Evolutionary conservation across 371 early-diverging fungal species (phyloP).

Genomic region (Syncephalastrum racemosum): DNA sequence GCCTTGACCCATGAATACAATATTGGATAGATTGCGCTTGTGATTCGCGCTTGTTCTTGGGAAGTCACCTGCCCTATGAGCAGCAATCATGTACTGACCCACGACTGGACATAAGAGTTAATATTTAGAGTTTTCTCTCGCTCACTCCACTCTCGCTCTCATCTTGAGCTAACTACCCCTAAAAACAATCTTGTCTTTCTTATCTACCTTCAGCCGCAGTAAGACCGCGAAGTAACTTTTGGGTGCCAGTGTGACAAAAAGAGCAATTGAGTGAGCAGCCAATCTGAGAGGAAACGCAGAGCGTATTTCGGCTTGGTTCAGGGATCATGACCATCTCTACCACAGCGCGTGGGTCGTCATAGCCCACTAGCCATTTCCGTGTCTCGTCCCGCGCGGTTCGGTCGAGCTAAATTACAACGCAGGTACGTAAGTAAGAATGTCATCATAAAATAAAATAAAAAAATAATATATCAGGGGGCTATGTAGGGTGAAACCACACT

Average conservation of each 20-base stretch:
- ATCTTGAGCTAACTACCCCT: too few relatives aligned
- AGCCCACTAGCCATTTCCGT: slow-evolving; percentile 21
- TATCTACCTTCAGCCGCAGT: slow-evolving; percentile 62
- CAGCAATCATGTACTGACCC: slow-evolving; percentile 83
- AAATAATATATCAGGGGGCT: too few relatives aligned
- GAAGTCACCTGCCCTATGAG: slow-evolving; percentile 60
- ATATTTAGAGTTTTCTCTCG: not conserved
- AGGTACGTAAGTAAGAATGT: not conserved
- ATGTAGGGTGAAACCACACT: too few relatives aligned
- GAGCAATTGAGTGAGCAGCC: slow-evolving; percentile 88
- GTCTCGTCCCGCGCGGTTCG: slow-evolving; percentile 12
- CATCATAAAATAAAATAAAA: not conserved
- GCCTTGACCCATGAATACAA: slow-evolving; percentile 94
- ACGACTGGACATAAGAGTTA: slow-evolving; percentile 49
- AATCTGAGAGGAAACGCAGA: slow-evolving; percentile 89
- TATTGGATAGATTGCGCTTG: slow-evolving; percentile 67
- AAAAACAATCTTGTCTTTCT: slow-evolving; percentile 9
- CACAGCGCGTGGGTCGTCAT: slow-evolving; percentile 53
- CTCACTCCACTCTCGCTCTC: too few relatives aligned
- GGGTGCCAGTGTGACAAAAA: slow-evolving; percentile 94
- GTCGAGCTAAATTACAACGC: slow-evolving; percentile 9
- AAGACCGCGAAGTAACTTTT: slow-evolving; percentile 77
- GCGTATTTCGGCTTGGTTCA: slow-evolving; percentile 68
- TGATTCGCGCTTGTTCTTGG: slow-evolving; percentile 32
- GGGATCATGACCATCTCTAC: slow-evolving; percentile 75